These are phyloP conservation scores for Hanseniaspora thailandica DNA, from an alignment of 805 yeast species.

Conservation along the genomic window DNA sequence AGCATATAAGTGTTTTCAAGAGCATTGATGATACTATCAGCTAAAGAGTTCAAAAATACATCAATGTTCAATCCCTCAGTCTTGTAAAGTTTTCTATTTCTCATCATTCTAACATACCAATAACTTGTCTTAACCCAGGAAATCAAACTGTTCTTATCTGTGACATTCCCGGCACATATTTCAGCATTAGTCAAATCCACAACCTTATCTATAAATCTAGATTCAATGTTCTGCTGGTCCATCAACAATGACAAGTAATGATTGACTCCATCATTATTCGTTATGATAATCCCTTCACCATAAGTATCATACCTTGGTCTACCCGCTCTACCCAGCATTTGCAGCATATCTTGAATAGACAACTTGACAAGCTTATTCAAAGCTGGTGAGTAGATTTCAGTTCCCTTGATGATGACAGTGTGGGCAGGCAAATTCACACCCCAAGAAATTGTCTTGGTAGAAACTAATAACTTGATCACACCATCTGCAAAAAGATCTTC, in stretches of 20 bases:
- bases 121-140: slow-evolving; percentile 74
- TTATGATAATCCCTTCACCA: slow-evolving; percentile 90
- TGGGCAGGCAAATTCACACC: slow-evolving; percentile 95
- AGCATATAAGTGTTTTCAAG: neutral
- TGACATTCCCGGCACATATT: slow-evolving; percentile 59
- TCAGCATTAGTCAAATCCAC: slow-evolving; percentile 81
- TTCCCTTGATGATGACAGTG: slow-evolving; percentile 85
- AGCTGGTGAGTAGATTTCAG: slow-evolving; percentile 86
- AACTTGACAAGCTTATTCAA: slow-evolving; percentile 79
- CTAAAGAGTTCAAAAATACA: slow-evolving; percentile 1
- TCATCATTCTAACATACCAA: slow-evolving; percentile 63
- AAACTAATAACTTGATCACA: slow-evolving; percentile 66
- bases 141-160: slow-evolving; percentile 51
- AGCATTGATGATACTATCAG: neutral
- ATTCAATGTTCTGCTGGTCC: slow-evolving; percentile 85
- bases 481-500: slow-evolving; percentile 88
- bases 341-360: slow-evolving; percentile 90
- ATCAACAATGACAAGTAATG: slow-evolving; percentile 83
- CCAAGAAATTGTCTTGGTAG: slow-evolving; percentile 93
- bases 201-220: slow-evolving; percentile 60
- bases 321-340: slow-evolving; percentile 98
- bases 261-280: slow-evolving; percentile 73
- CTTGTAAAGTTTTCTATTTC: slow-evolving; percentile 61
- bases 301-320: slow-evolving; percentile 84
- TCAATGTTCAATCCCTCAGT: slow-evolving; percentile 10